Evolutionary conservation across 1,284 basidiomycete genomes (phyloP), one percentile per base, ranked within the genome.

Genomic region (Naganishia sp.): DNA sequence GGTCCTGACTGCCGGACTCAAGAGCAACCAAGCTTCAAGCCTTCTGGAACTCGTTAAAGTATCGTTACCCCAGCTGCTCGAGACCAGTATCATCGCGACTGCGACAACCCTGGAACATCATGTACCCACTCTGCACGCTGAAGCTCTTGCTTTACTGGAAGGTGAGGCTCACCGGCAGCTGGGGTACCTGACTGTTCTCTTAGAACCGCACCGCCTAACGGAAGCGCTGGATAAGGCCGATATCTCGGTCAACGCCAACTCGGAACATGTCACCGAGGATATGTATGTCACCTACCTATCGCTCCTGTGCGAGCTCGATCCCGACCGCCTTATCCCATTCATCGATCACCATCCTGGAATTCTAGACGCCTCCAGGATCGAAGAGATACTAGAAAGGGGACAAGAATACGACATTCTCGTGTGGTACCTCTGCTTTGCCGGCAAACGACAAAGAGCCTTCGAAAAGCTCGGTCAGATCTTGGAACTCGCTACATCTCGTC

Each of bases 341-440:
- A 82, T 98, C 10, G 83, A 87, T 71, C 81, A 81, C 52, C 81
- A 89, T 50, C 52, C 75, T 0, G 82, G 82, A 10, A 82, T 83
- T 66, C 81, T 93, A 63, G 86, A 90, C 66, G 85, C 88, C 75
- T 72, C 82, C 0, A 80, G 84, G 11, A 82, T 89, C 5, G 79
- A 87, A 1, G 79, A 80, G 9, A 84, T 85, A 4, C 94, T 90
- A 72, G 89, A 94, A 76, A 11, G 32, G 6, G 51, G 50, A 31
- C 11, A 42, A 42, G 86, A 87, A 6, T 89, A 85, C 71, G 88
- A 92, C 67, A 91, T 88, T 2, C 86, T 90, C 25, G 81, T 98
- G 2, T 98, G 94, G 94, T 84, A 87, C 1, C 79, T 89, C 56
- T 85, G 93, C 73, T 84, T 84, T 68, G 81, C 81, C 28, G 90